Conservation (phyloP, 78 protist species). For the Dictyostelium capitatum region DNA sequence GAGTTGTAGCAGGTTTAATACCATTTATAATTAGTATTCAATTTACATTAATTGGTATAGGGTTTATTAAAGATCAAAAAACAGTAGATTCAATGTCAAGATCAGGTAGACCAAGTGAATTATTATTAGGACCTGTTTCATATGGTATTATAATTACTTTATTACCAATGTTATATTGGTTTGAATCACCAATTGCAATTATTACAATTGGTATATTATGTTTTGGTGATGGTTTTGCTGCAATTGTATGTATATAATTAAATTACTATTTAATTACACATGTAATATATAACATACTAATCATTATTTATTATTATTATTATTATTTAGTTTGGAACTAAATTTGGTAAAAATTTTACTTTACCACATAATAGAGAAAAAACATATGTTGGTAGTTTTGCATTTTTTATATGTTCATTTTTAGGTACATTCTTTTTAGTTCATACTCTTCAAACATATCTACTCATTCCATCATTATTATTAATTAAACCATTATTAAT, state of each 20-base stretch:
- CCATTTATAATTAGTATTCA: constrained; percentile 44
- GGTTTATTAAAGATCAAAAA: constrained; percentile 42
- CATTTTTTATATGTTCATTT: constrained; percentile 44
- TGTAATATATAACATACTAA: background rate
- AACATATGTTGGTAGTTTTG: constrained; percentile 40
- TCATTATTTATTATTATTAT: background rate
- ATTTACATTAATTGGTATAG: constrained; percentile 73
- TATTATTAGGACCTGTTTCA: constrained; percentile 61
- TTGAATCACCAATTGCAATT: constrained; percentile 59
- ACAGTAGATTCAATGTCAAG: constrained; percentile 76
- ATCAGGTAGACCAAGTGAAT: constrained; percentile 62
- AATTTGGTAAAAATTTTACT: background rate
- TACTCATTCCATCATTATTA: background rate
- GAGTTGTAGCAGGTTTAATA: background rate
- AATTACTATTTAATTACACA: too few relatives aligned
- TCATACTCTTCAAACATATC: background rate
- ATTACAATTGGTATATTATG: constrained; percentile 44
- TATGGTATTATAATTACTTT: constrained; percentile 59
- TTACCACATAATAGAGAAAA: constrained; percentile 62
- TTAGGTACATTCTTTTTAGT: constrained; percentile 6
- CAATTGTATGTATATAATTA: constrained; percentile 31
- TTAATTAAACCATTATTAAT: constrained; percentile 21
- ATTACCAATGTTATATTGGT: constrained; percentile 45
- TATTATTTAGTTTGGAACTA: constrained; percentile 12
- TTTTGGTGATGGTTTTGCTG: constrained; percentile 82